phyloP scores from a whole-genome alignment of 495 filamentous ascomycete species.

The Neurospora sp. region DNA sequence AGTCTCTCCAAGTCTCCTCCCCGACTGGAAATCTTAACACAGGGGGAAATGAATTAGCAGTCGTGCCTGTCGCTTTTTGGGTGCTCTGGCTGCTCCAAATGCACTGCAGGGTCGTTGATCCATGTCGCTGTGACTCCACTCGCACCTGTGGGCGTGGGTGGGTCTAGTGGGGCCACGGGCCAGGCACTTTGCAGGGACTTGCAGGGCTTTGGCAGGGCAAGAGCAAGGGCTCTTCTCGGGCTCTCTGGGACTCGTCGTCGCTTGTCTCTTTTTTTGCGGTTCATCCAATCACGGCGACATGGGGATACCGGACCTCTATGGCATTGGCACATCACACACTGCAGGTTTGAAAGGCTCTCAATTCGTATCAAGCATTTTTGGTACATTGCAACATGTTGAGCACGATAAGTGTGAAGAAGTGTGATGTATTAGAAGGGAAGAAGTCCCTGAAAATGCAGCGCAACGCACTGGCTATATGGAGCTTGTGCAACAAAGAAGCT shows the following conservation, averaged over 20 bases:
- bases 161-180: background rate
- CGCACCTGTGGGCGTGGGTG: background rate
- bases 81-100: background rate
- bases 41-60: background rate
- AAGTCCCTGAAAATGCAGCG: too few species aligned
- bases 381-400: background rate
- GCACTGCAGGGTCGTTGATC: background rate
- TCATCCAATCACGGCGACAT: background rate
- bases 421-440: too few species aligned
- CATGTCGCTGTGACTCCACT: background rate
- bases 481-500: too few species aligned
- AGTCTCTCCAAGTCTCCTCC: background rate
- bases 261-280: constrained; percentile 1
- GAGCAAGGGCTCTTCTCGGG: constrained; percentile 2
- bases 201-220: background rate
- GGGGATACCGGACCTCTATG: background rate
- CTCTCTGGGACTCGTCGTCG: background rate
- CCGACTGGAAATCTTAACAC: background rate
- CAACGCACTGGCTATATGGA: too few species aligned
- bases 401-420: too few species aligned
- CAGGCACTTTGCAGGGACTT: background rate
- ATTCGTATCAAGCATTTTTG: background rate
- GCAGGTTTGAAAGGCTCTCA: background rate
- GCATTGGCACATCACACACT: background rate
- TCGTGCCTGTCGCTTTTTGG: background rate